A percentile compares a stretch with the other conserved stretches of the same genome.
Conservation (phyloP, 805 yeast species). For the Wickerhamiella allomyrinae region DNA sequence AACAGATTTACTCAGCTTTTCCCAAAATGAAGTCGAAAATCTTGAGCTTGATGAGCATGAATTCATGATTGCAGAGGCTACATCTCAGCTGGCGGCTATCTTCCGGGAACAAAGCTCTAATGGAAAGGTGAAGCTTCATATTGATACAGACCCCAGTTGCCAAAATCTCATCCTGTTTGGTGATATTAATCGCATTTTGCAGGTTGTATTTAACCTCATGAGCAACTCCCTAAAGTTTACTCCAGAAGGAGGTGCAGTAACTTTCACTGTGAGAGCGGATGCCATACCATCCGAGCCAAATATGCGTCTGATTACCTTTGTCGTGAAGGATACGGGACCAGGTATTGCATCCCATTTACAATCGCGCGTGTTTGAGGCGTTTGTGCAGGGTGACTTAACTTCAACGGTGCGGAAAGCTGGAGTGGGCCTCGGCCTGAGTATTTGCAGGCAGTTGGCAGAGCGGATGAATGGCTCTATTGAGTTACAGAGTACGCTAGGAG, state of each 20-base stretch:
- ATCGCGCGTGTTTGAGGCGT: constrained; percentile 82
- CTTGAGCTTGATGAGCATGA: constrained; percentile 72
- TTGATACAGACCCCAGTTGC: constrained; percentile 31
- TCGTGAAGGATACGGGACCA: constrained; percentile 83
- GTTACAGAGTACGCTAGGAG: constrained; percentile 58
- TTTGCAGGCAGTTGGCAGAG: constrained; percentile 78
- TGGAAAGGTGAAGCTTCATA: constrained; percentile 53
- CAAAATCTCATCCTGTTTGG: constrained; percentile 51
- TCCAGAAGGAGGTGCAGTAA: constrained; percentile 72
- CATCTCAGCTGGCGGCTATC: constrained; percentile 71
- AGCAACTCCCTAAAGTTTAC: constrained; percentile 87
- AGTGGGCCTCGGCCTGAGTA: constrained; percentile 82
- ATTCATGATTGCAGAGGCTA: constrained; percentile 66
- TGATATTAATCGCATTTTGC: constrained; percentile 80
- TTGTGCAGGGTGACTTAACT: constrained; percentile 94
- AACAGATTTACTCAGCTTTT: constrained; percentile 80
- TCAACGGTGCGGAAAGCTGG: constrained; percentile 87
- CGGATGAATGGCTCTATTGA: constrained; percentile 83
- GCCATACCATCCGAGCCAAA: constrained; percentile 20
- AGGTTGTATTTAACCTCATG: constrained; percentile 82
- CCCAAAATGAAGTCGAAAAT: constrained; percentile 78
- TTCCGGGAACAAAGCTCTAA: constrained; percentile 44
- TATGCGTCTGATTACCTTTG: constrained; percentile 49
- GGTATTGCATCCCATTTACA: constrained; percentile 80
- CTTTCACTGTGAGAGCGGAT: constrained; percentile 27